A percentile compares a stretch with the other conserved stretches of the same genome.
phyloP scores from a whole-genome alignment of 208 protist species.

The Jaenimonas drosophilae region DNA sequence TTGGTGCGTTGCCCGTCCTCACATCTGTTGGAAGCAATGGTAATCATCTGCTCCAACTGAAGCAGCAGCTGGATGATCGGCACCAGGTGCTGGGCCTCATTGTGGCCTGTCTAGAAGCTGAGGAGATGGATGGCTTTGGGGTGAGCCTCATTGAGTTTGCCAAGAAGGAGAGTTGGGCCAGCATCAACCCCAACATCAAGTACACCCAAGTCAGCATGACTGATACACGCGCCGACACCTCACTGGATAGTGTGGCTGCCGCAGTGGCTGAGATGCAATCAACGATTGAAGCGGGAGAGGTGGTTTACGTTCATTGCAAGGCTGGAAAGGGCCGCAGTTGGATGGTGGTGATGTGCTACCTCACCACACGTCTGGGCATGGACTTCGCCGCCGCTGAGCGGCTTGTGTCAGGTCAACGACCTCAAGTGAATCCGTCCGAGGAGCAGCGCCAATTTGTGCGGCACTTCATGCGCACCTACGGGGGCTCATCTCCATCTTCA shows the following conservation, averaged over 20 bases:
- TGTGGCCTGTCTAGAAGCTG: slow-evolving; percentile 59
- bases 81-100: slow-evolving; percentile 57
- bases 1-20: slow-evolving; percentile 79
- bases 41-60: slow-evolving; percentile 56
- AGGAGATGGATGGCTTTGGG: slow-evolving; percentile 78
- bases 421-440: slow-evolving; percentile 65
- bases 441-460: too few relatives aligned
- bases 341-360: slow-evolving; percentile 84
- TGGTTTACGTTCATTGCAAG: slow-evolving; percentile 87
- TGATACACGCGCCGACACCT: slow-evolving; percentile 49
- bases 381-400: slow-evolving; percentile 33
- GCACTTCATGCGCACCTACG: not conserved
- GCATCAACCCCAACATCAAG: slow-evolving; percentile 25
- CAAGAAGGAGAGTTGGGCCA: slow-evolving; percentile 51
- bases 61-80: slow-evolving; percentile 38
- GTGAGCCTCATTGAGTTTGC: slow-evolving; percentile 71
- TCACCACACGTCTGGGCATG: slow-evolving; percentile 61
- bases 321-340: slow-evolving; percentile 84
- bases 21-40: slow-evolving; percentile 74
- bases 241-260: slow-evolving; percentile 29
- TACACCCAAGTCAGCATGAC: slow-evolving; percentile 64
- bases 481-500: not conserved
- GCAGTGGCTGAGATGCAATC: slow-evolving; percentile 53
- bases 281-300: slow-evolving; percentile 22
- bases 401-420: slow-evolving; percentile 23